Evolutionary conservation across 1,139 yeast genomes (phyloP).

Genomic region (Candida sanyaensis): DNA sequence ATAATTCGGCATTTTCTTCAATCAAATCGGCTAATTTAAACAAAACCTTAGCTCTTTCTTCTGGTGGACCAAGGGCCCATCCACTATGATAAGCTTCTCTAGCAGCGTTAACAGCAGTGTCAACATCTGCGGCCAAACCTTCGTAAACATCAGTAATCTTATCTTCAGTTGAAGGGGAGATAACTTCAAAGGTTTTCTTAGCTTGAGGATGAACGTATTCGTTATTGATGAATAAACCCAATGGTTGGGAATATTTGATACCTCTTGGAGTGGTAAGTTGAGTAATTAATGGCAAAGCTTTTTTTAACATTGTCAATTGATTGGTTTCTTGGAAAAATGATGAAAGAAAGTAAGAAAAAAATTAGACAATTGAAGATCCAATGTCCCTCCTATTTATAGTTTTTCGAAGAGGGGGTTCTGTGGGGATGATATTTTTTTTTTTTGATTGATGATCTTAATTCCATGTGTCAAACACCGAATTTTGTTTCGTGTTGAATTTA

Average conservation of each 20-base stretch:
- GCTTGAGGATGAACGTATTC: conserved; percentile 33
- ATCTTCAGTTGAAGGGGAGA: conserved; percentile 70
- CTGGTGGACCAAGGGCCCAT: conserved; percentile 41
- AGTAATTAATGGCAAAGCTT: conserved; percentile 42
- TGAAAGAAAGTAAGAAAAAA: too few relatives aligned
- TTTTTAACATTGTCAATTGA: conserved; percentile 1
- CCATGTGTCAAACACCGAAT: too few relatives aligned
- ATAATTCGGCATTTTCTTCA: conserved; percentile 57
- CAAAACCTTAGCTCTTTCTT: conserved; percentile 53
- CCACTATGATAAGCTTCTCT: conserved; percentile 54
- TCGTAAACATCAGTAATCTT: conserved; percentile 64
- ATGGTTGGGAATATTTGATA: conserved; percentile 26
- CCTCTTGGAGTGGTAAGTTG: conserved; percentile 65
- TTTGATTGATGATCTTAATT: too few relatives aligned
- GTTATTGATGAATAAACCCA: conserved; percentile 76
- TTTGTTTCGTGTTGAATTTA: too few relatives aligned
- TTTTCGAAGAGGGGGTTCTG: too few relatives aligned
- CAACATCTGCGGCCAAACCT: conserved; percentile 70
- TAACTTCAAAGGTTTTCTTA: conserved; percentile 62
- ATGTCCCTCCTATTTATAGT: too few relatives aligned
- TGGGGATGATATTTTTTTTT: too few relatives aligned
- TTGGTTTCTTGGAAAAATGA: too few relatives aligned
- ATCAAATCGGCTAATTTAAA: conserved; percentile 64
- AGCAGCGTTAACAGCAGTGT: conserved; percentile 81
- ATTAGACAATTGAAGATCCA: too few relatives aligned